Percentiles rank a stretch among this genome's conserved stretches.
Conservation (phyloP, 805 yeast species). For the Priceomyces haplophilus region DNA sequence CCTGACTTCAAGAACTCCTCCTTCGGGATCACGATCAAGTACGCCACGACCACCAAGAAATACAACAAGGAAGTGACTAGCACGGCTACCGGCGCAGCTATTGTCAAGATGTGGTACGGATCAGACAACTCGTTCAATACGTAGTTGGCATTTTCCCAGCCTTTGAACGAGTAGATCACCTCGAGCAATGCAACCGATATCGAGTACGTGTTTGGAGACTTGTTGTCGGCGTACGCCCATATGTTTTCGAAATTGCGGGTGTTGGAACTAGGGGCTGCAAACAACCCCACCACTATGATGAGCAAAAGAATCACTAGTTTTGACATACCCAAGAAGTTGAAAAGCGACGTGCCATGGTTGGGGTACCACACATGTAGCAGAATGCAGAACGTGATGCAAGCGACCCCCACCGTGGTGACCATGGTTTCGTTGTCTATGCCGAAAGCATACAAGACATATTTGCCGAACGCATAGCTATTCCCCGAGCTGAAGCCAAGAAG, state of each 20-base stretch:
- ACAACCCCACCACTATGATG: conserved; percentile 47
- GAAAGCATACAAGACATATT: conserved; percentile 45
- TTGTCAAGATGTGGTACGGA: conserved; percentile 54
- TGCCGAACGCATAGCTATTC: conserved; percentile 63
- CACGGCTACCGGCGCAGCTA: conserved; percentile 61
- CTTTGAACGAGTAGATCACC: conserved; percentile 62
- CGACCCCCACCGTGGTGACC: conserved; percentile 49
- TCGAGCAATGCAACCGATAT: conserved; percentile 56
- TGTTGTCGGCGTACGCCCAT: conserved; percentile 24
- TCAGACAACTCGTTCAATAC: conserved; percentile 57
- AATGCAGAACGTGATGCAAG: conserved; percentile 44
- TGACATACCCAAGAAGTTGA: conserved; percentile 53
- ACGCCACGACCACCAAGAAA: conserved; percentile 55
- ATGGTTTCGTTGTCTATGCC: conserved; percentile 23
- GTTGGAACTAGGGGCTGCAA: conserved; percentile 18
- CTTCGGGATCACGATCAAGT: conserved; percentile 51
- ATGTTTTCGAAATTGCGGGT: conserved; percentile 27
- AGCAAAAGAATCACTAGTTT: conserved; percentile 50
- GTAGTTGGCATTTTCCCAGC: conserved; percentile 69
- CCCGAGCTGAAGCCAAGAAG: conserved; percentile 60
- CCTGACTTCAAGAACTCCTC: conserved; percentile 52
- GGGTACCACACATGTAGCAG: conserved; percentile 50
- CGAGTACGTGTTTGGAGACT: conserved; percentile 41
- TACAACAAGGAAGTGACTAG: conserved; percentile 50
- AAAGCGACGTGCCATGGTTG: conserved; percentile 47